Evolutionary conservation across 345 rosid species (phyloP), one percentile per base, ranked within the genome.

Genomic region (Syzygium grande): DNA sequence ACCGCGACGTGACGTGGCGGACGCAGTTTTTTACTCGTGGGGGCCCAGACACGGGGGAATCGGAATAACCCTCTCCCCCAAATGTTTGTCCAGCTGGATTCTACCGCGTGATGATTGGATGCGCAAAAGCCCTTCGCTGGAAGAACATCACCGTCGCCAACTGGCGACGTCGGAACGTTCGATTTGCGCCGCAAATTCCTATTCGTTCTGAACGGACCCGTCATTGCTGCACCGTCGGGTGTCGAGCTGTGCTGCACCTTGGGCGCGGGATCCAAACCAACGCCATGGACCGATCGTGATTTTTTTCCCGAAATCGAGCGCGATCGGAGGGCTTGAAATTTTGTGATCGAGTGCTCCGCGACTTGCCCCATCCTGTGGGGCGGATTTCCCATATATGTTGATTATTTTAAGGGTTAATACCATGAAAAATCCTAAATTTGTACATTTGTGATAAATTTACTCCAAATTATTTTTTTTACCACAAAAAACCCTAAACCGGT

Each of bases 141-240:
- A 6, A 43, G 46, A 43, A 43, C 3, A 43, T 6, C 46, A 43
- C 46, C 46, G 46, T 43, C 46, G 46, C 46, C 46, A 43, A 6
- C 46, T 43, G 46, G 46, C 46, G 5, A 43, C 10, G 1, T 59
- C 3, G 7, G 30, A 59, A 59, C 2, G 65, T 59, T 59, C 16
- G 7, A 1, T 59, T 27, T 27, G 11, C 11, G 7, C 15, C 16
- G 12, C 15, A 11, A 27, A 59, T 59, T 59, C 7, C 16, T 11
- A 25, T 27, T 25, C 3, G 1, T 27, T 27, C 0, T 5, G 3
- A 27, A 59, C 16, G 0, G 0, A 59, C 30, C 5, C 3, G 0
- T 0, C 30, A 0, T 11, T 59, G 4, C 7, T 58, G 2, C 5
- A 56, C 12, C 6, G 0, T 23, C 14, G 0, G 3, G 10, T 56